Evolutionary conservation across 345 rosid genomes (phyloP), one percentile per base, ranked within the genome.

Genomic region (Brassica incana): DNA sequence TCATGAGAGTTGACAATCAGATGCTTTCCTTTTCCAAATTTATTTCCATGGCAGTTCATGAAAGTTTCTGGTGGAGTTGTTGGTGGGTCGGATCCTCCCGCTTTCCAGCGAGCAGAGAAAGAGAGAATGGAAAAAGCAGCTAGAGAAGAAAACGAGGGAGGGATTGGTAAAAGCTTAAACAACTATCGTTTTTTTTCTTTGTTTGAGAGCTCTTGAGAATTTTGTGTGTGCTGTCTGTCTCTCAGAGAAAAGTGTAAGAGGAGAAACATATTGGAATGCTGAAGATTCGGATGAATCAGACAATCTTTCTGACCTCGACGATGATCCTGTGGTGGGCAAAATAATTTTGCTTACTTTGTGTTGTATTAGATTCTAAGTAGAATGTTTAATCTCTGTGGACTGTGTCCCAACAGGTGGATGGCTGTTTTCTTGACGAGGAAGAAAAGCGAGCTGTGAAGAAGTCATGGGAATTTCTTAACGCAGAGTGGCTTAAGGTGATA

Each of bases 1-100:
- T 23, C 25, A 23, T 23, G 25, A 23, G 66, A 65, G 54, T 72
- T 23, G 56, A 63, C 56, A 71, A 38, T 40, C 45, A 33, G 64
- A 23, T 23, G 25, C 25, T 23, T 23, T 36, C 73, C 10, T 30
- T 65, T 33, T 61, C 5, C 6, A 45, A 33, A 1, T 60, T 38
- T 38, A 50, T 71, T 74, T 30, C 32, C 76, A 23, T 23, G 25
- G 25, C 25, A 92, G 95, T 87, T 90, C 79, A 78, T 84, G 33
- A 75, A 23, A 63, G 73, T 90, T 75, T 87, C 85, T 8, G 92
- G 97, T 59, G 94, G 25, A 35, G 83, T 91, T 76, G 91, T 83
- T 56, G 97, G 95, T 67, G 97, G 97, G 62, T 84, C 86, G 62
- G 89, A 92, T 86, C 95, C 97, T 85, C 97, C 97, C 50, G 94